Evolutionary conservation across 192 early-diverging fungal genomes (phyloP).

Genomic region (Coemansia sp.): DNA sequence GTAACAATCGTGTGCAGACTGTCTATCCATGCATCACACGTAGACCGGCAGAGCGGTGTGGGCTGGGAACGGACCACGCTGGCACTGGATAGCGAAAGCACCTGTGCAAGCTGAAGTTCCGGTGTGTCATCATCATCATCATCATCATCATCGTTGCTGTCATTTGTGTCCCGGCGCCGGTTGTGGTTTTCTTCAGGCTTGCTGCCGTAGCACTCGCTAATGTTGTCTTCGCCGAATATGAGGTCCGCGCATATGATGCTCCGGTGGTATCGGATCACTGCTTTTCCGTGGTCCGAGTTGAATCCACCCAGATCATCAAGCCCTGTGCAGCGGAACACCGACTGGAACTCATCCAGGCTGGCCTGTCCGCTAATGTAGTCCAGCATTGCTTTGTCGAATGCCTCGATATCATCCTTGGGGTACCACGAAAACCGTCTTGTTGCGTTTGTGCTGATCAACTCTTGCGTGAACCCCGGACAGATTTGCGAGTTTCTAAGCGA

Average conservation of each 20-base stretch:
- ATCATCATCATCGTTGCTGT: conserved; percentile 7
- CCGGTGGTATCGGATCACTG: conserved; percentile 48
- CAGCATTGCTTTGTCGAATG: conserved; percentile 50
- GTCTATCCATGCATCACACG: conserved; percentile 45
- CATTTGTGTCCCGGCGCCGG: conserved; percentile 5
- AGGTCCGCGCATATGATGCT: conserved; percentile 53
- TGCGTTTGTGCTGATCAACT: conserved; percentile 50
- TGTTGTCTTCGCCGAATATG: conserved; percentile 43
- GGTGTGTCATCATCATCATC: conserved; percentile 13
- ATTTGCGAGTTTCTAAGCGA: conserved; percentile 44
- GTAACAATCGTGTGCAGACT: conserved; percentile 43
- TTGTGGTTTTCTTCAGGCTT: conserved; percentile 9
- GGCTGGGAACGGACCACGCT: conserved; percentile 18
- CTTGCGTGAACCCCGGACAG: conserved; percentile 45
- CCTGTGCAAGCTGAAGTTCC: conserved; percentile 28
- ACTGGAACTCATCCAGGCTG: conserved; percentile 50
- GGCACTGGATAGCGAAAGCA: conserved; percentile 25
- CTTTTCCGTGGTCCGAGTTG: conserved; percentile 40
- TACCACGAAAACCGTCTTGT: conserved; percentile 50
- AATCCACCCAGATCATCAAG: conserved; percentile 51
- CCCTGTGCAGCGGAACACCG: conserved; percentile 48
- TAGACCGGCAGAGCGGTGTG: conserved; percentile 40
- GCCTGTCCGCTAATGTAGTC: conserved; percentile 49
- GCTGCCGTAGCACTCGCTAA: conserved; percentile 42
- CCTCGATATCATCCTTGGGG: conserved; percentile 41